Evolutionary conservation across 2,329 filamentous ascomycete genomes (phyloP), one percentile per base, ranked within the genome.

Genomic region (Neocatenulostroma microsporum): DNA sequence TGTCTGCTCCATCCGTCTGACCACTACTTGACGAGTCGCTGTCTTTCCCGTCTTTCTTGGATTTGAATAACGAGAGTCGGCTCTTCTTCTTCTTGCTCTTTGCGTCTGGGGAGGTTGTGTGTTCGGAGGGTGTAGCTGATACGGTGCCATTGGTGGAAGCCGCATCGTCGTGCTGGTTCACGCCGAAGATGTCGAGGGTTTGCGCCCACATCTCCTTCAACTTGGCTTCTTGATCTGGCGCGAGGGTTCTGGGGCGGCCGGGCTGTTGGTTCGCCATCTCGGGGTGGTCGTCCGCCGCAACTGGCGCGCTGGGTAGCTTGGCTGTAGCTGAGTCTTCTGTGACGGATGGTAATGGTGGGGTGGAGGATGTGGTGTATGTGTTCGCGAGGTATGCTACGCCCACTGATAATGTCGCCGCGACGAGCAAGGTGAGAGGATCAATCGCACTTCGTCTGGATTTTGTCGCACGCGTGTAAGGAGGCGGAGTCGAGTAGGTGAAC

Each of bases 211-310:
- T 74, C 61, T 93, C 82, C 54, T 82, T 83, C 40, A 98, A 69
- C 66, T 93, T 95, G 46, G 76, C 74, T 53, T 94, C 85, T 64
- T 98, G 80, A 45, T 95, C 88, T 3, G 78, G 62, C n/a, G 88
- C 95, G 40, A 98, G 71, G 50, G 84, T 94, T 41, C 85, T 87
- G 37, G 86, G 76, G 43, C 87, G 79, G 36, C 91, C 91, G 24
- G 81, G 74, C 29, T 72, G 73, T 37, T 60, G 56, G 15, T 58
- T 52, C 26, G 61, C 51, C 63, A 68, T 68, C 40, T 52, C 50
- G 46, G 39, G 33, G 27, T 40, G 25, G 25, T 14, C n/a, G 13
- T 21, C 34, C 7, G 4, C 23, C 9, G 4, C 31, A 10, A 23
- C 21, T 26, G 4, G 6, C 10, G 28, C 29, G 25, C 28, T 44